Percentiles rank a stretch among this genome's conserved stretches.
Evolutionary conservation across 495 filamentous ascomycete species (phyloP).

Genomic region (Melanomma pulvis-pyrius): DNA sequence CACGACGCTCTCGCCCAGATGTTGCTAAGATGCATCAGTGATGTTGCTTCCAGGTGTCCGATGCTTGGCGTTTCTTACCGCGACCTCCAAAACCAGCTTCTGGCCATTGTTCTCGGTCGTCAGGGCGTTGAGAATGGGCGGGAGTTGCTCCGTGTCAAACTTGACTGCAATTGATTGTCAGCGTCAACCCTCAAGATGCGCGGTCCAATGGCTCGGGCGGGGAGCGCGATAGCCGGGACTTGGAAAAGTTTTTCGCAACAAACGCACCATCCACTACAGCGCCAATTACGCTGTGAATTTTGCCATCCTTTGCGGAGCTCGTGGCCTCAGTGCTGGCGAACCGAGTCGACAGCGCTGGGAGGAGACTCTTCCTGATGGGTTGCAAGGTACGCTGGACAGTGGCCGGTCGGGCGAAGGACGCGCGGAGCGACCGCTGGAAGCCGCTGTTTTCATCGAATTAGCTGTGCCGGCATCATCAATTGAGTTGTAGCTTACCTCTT

Average conservation of each 20-base stretch:
- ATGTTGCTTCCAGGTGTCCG: constrained; percentile 31
- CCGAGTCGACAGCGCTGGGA: constrained; percentile 42
- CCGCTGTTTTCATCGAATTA: constrained; percentile 41
- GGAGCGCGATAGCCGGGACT: constrained; percentile 20
- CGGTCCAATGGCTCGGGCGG: constrained; percentile 16
- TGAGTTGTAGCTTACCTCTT: constrained; percentile 42
- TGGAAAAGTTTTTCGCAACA: constrained; percentile 43
- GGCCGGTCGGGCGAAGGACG: constrained; percentile 37
- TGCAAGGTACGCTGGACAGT: constrained; percentile 41
- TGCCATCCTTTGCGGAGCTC: constrained; percentile 45
- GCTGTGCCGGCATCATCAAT: constrained; percentile 36
- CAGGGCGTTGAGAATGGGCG: constrained; percentile 96
- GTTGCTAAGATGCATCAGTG: constrained; percentile 73
- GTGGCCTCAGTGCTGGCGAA: constrained; percentile 40
- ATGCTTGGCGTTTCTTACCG: constrained; percentile 65
- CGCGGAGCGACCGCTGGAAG: constrained; percentile 44
- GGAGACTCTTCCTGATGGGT: constrained; percentile 43
- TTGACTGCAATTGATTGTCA: constrained; percentile 66
- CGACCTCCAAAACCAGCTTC: constrained; percentile 94
- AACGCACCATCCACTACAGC: constrained; percentile 74
- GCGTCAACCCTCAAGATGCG: constrained; percentile 39
- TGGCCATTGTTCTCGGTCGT: constrained; percentile 87
- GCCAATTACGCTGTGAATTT: constrained; percentile 60
- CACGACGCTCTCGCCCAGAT: constrained; percentile 98
- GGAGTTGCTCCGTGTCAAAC: constrained; percentile 93